Evolutionary conservation across 2,329 filamentous ascomycete species (phyloP).

Genomic region (Epichloe gansuensis): DNA sequence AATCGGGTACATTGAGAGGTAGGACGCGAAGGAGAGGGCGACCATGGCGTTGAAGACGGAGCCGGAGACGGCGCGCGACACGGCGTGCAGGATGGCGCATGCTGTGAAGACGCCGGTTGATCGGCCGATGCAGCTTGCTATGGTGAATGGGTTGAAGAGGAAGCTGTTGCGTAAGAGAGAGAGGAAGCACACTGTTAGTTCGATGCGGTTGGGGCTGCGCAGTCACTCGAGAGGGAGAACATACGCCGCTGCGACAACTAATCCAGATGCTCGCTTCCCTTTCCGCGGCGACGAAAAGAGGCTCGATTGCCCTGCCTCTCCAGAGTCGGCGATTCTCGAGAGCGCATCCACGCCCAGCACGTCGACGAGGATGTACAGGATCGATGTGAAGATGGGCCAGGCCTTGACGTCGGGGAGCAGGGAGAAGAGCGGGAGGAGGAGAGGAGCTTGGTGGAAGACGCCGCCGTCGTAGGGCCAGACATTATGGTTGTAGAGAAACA

Average conservation of each 20-base stretch:
- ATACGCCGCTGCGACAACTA: conserved; percentile 68
- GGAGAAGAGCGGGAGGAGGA: conserved; percentile 84
- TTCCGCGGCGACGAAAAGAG: conserved; percentile 69
- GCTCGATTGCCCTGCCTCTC: conserved; percentile 60
- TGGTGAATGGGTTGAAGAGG: conserved; percentile 88
- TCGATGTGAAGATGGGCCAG: conserved; percentile 59
- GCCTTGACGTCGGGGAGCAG: conserved; percentile 59
- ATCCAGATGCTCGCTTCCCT: conserved; percentile 59
- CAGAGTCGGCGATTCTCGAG: conserved; percentile 65
- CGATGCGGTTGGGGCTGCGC: not conserved
- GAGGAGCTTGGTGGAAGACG: conserved; percentile 67
- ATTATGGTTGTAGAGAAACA: conserved; percentile 93
- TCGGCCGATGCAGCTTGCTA: conserved; percentile 79
- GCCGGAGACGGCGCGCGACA: conserved; percentile 67
- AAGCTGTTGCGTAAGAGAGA: conserved; percentile 42
- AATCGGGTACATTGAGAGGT: conserved; percentile 83
- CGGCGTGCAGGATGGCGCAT: conserved; percentile 71
- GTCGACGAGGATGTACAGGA: conserved; percentile 74
- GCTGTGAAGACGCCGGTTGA: conserved; percentile 84
- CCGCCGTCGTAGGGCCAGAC: conserved; percentile 96
- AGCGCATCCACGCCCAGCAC: conserved; percentile 71
- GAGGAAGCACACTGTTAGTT: not conserved
- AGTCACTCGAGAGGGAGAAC: conserved; percentile 12
- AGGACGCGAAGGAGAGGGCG: conserved; percentile 74
- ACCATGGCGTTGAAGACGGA: conserved; percentile 66